phyloP scores from a whole-genome alignment of 495 filamentous ascomycete species.

The Aspergillus mulundensis region DNA sequence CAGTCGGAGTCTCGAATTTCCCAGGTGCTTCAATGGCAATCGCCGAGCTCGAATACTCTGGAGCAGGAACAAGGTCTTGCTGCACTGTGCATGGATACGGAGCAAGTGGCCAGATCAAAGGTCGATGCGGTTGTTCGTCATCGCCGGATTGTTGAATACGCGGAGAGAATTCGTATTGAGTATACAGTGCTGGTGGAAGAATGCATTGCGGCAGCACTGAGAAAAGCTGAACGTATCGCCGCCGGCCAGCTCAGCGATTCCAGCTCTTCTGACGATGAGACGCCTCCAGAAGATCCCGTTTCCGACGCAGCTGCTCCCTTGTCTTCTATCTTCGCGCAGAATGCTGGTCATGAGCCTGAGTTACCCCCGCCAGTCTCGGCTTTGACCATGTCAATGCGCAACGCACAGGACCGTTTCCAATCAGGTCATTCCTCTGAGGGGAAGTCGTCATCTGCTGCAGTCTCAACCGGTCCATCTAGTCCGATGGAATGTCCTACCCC shows the following conservation, averaged over 20 bases:
- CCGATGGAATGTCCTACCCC: conserved; percentile 90
- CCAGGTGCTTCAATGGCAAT: conserved; percentile 93
- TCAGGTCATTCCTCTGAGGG: conserved; percentile 32
- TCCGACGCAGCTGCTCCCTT: neutral
- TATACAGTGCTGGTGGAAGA: conserved; percentile 88
- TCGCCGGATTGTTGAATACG: conserved; percentile 89
- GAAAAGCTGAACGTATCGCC: conserved; percentile 83
- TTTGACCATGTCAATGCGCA: conserved; percentile 42
- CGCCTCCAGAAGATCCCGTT: conserved; percentile 29
- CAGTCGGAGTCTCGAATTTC: conserved; percentile 90
- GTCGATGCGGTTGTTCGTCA: conserved; percentile 90
- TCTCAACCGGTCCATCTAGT: conserved; percentile 79
- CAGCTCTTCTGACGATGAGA: conserved; percentile 49
- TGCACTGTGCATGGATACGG: conserved; percentile 83
- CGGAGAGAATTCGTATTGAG: conserved; percentile 90
- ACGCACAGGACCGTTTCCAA: conserved; percentile 32
- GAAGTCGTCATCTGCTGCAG: conserved; percentile 56
- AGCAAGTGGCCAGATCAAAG: conserved; percentile 74
- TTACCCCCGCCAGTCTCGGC: conserved; percentile 32
- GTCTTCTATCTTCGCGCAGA: conserved; percentile 5
- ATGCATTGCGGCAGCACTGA: conserved; percentile 87
- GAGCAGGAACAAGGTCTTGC: conserved; percentile 92
- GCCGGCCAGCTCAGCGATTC: conserved; percentile 79
- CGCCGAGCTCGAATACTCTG: conserved; percentile 82
- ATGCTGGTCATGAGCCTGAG: conserved; percentile 12